Evolutionary conservation across 2,329 filamentous ascomycete genomes (phyloP).

Genomic region (Chrysoporthe austroafricana): DNA sequence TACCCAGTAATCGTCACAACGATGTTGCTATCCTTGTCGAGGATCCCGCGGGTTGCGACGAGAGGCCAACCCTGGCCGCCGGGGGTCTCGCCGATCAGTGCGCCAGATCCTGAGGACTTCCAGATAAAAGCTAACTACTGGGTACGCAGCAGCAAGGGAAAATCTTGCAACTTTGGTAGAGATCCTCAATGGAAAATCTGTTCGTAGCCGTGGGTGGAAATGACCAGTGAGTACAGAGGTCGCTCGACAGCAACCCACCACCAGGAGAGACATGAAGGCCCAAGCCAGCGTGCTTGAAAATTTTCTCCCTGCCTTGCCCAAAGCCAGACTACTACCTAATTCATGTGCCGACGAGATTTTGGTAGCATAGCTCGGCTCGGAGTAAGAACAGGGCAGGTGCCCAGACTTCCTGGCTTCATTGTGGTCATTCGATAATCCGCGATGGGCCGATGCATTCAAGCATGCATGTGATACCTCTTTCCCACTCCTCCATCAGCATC

Average conservation of each 20-base stretch:
- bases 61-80: not conserved
- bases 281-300: not conserved
- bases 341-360: not conserved
- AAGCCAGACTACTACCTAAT: not conserved
- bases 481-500: not conserved
- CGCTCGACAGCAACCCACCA: not conserved
- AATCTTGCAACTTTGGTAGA: not conserved
- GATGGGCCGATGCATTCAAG: not conserved
- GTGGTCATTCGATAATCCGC: not conserved
- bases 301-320: not conserved
- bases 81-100: not conserved
- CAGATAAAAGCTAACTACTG: not conserved
- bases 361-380: not conserved
- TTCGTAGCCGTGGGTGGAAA: not conserved
- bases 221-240: not conserved
- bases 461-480: not conserved
- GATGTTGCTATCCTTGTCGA: not conserved
- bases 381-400: not conserved
- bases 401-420: not conserved
- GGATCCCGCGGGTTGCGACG: not conserved
- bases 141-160: not conserved
- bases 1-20: not conserved
- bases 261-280: not conserved
- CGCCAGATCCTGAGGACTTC: not conserved
- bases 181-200: not conserved